These are phyloP conservation scores for Ogataea trehaloabstinens DNA, from an alignment of 805 yeast genomes.

Conservation along the genomic window DNA sequence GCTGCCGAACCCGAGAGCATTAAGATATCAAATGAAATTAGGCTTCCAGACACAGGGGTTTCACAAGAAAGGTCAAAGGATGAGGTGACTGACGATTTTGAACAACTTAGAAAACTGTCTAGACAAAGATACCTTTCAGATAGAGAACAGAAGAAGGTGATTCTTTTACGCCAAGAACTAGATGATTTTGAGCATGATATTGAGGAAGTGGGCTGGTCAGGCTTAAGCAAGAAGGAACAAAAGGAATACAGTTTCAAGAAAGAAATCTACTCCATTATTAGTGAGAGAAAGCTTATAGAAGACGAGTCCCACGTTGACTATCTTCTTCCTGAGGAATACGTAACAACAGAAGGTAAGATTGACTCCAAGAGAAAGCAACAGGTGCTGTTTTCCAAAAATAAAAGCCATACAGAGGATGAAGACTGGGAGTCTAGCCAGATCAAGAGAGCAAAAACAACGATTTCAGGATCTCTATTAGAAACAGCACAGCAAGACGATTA, in stretches of 20 bases:
- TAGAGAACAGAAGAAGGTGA: conserved; percentile 47
- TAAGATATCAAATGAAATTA: conserved; percentile 3
- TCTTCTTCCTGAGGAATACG: conserved; percentile 54
- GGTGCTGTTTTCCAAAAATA: conserved; percentile 40
- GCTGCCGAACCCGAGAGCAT: conserved; percentile 3
- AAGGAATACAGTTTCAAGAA: conserved; percentile 51
- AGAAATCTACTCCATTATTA: conserved; percentile 44
- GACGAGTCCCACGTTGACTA: conserved; percentile 32
- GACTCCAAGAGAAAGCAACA: conserved; percentile 55
- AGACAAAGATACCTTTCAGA: conserved; percentile 46
- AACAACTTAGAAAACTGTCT: conserved; percentile 42
- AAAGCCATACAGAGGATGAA: conserved; percentile 21
- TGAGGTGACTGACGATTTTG: conserved; percentile 18
- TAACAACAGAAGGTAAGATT: conserved; percentile 49
- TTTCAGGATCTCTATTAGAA: conserved; percentile 16
- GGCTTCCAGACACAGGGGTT: conserved; percentile 4
- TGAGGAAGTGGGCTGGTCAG: conserved; percentile 51
- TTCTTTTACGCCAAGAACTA: conserved; percentile 46
- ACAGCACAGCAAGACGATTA: conserved; percentile 45
- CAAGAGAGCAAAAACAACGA: conserved; percentile 36
- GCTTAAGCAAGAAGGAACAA: conserved; percentile 46
- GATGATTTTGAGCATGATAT: conserved; percentile 49
- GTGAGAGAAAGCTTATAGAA: conserved; percentile 37
- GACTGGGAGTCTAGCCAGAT: conserved; percentile 57
- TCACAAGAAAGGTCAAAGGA: conserved; percentile 6